A percentile compares a stretch with the other conserved stretches of the same genome.
phyloP scores from a whole-genome alignment of 345 rosid species.

The Murraya paniculata region DNA sequence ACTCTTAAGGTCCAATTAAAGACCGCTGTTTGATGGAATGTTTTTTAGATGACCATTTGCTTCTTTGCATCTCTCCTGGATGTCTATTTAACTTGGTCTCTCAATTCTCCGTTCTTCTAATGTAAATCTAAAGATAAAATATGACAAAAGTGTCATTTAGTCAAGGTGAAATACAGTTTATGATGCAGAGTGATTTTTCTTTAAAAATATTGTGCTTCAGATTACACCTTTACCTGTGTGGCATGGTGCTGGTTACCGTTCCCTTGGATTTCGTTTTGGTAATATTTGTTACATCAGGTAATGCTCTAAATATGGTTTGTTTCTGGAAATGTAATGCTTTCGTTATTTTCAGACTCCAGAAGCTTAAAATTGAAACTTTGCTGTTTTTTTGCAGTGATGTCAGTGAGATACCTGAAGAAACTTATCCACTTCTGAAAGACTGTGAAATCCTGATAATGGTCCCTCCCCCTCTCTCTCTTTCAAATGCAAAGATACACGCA shows the following conservation, averaged over 20 bases:
- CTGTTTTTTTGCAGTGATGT: slow-evolving; percentile 61
- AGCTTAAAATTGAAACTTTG: not conserved
- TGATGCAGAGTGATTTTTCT: not conserved
- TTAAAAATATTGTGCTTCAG: slow-evolving; percentile 38
- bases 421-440: slow-evolving; percentile 71
- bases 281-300: slow-evolving; percentile 86
- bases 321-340: not conserved
- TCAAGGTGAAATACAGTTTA: not conserved
- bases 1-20: not conserved
- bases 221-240: slow-evolving; percentile 87
- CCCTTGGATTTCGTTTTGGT: slow-evolving; percentile 92
- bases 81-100: not conserved
- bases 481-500: not conserved
- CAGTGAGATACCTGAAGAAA: slow-evolving; percentile 87
- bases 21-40: not conserved
- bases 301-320: not conserved
- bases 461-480: slow-evolving; percentile 12
- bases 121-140: not conserved
- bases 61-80: not conserved
- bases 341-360: not conserved
- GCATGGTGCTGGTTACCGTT: slow-evolving; percentile 83
- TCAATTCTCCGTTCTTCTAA: not conserved
- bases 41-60: not conserved
- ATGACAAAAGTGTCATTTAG: not conserved
- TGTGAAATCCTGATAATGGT: slow-evolving; percentile 76